Evolutionary conservation across 495 filamentous ascomycete species (phyloP), one percentile per base, ranked within the genome.

Genomic region (Penicillium lividum): DNA sequence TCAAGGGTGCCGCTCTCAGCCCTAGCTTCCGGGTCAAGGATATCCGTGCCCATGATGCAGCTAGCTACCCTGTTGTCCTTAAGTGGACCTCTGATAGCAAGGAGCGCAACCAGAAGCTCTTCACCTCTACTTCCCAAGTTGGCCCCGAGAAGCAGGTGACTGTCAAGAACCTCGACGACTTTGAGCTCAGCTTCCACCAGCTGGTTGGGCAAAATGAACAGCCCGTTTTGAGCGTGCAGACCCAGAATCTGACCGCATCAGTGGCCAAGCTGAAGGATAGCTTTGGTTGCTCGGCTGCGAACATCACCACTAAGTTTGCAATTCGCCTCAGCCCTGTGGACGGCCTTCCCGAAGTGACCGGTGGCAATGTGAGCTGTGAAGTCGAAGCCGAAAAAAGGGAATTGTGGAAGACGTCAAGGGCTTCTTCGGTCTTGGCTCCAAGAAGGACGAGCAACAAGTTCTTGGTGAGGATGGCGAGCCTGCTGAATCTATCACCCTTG

Each of bases 11-110:
- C 48, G 87, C 87, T 59, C 81, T 98, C 50, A 95, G 89, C 73
- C 91, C 93, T 36, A 92, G 86, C 67, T 99, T 99, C 82, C 86
- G 90, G 51, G 95, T 99, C 65, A 99, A 97, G 80, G 95, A 98
- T 64, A 98, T 99, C 59, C 82, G 89, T 53, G 82, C 88, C 45
- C 82, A 74, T 53, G 94, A 99, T 58, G 82, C 76, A 15, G 86
- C 91, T 34, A 73, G 73, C 16, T 96, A 94, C 68, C 76, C 88
- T 6, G 80, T 89, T 36, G 83, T 85, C 38, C 81, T 94, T 62
- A 88, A 84, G 63, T 97, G 84, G 79, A 66, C 69, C 30, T 69
- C 77, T 2, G 80, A 82, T 54, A 73, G 80, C 40, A 86, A 84
- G 82, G 86, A 90, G 63, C 69, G 88, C 70, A 72, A 82, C 72